Base-by-base conservation (phyloP, 768 basidiomycete genomes). In the Termitomyces sp. region DNA sequence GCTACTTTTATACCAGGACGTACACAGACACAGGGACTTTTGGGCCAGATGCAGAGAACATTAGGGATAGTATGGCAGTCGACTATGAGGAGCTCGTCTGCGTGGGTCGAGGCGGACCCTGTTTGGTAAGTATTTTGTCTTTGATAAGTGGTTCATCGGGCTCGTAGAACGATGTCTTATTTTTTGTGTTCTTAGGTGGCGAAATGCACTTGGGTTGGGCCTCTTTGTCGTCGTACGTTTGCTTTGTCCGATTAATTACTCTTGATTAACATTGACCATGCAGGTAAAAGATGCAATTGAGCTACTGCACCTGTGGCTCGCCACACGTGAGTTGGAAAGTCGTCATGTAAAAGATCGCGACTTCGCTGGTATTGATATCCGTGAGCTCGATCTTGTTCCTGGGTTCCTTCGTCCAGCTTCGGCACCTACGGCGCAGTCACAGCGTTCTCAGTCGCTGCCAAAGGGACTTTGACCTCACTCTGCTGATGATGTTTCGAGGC, bases 311-410 rank as follows among this genome's bases (percentile, higher is more conserved):
- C 75, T 89, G 6, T 88, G 82, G 73, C 78, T 91, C 5, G 78
- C 83, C 6, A 88, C 88, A 66, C 84, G 83, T 18, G 90, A 92
- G 66, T 74, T 91, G 6, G 83, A 88, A 67, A 84, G 82, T 2
- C 78, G 90, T 15, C 75, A 76, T 24, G 83, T 92, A 30, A 88
- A 85, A 72, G 88, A 79, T 66, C 79, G 81, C 60, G 82, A 88
- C 45, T 92, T 92, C 67, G 75, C 77, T n/a, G 88, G 87, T 0
- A 81, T 91, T n/a, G 89, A 91, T 65, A 64, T 83, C 46, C 68
- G 72, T 12, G 84, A 83, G 61, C 75, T 91, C 42, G 89, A 92
- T 68, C 77, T 92, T 30, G 78, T 89, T 15, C 74, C 74, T 53
- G 54, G 52, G 20, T 67, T 67, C 36, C 55, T 54, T 47, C 60